Evolutionary conservation across 768 basidiomycete species (phyloP), one percentile per base, ranked within the genome.

Genomic region (Amanita pallidorosea): DNA sequence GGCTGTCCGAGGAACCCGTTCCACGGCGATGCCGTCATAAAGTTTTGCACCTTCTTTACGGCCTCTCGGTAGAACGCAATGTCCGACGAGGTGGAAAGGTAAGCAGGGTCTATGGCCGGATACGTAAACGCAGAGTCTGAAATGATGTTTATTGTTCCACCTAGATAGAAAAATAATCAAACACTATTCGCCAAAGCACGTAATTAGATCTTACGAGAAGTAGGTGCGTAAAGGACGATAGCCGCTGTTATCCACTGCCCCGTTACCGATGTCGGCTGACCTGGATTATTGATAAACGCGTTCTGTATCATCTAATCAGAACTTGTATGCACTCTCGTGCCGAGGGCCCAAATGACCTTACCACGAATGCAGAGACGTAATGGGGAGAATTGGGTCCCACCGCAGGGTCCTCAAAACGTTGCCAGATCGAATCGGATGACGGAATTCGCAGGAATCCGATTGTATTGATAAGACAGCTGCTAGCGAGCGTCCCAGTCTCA

Each of bases 101-200:
- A 70, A 42, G 69, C 68, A 3, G 77, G 74, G 56, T 82, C 68
- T 58, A 82, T 77, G 25, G 65, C 47, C 0, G 80, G 79, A 22
- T 62, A 36, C 27, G 63, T 65, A 60, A 79, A 77, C 8, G 77
- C 68, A 56, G 72, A 61, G 20, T 62, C 66, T 13, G 74, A 71
- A 37, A 62, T 69, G 35, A 79, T 54, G 12, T 59, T 65, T n/a
- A 71, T 52, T 9, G 58, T 59, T 20, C 71, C 71, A 47, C 68
- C 70, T 72, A 40, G 18, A 6, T 72, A 40, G 18, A 6, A 17
- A 37, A 8, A 7, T n/a, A 12, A 40, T 13, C 20, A 27, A 36
- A 38, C 36, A 31, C 9, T 0, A 40, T 33, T 31, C 6, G 38
- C 36, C 43, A 12, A 3, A 5, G 22, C 13, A n/a, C 9, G 15